A percentile compares a stretch with the other conserved stretches of the same genome.
Conservation (phyloP, 768 basidiomycete species). For the Pleurotus ostreatus region DNA sequence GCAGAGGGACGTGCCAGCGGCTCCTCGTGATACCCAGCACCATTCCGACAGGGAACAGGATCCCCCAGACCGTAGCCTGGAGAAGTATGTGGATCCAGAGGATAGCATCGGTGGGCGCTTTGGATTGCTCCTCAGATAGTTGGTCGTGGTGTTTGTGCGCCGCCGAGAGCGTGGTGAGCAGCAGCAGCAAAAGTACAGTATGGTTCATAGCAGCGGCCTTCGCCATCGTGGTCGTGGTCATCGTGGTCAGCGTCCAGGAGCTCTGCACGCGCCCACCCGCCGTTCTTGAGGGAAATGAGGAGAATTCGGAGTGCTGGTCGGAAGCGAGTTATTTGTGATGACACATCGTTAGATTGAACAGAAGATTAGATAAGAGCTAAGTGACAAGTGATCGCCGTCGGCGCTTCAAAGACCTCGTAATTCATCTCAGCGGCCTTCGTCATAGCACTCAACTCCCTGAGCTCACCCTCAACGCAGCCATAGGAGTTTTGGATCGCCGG, state of each 20-base stretch:
- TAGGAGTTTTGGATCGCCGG: no score
- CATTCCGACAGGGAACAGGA: slow-evolving; percentile 85
- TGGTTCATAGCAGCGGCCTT: slow-evolving; percentile 1
- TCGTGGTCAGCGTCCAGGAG: neutral
- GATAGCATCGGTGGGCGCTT: slow-evolving; percentile 68
- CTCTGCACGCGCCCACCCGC: neutral
- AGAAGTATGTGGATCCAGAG: slow-evolving; percentile 82
- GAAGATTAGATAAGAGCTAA: no score
- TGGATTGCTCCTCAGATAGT: slow-evolving; percentile 57
- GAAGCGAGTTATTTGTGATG: no score
- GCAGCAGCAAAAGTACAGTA: slow-evolving; percentile 12
- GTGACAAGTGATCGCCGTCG: no score
- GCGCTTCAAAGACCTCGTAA: no score
- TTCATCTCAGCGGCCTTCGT: no score
- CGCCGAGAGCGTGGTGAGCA: slow-evolving; percentile 20
- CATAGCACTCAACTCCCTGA: no score
- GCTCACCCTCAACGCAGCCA: no score
- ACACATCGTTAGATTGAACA: no score
- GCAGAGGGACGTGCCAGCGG: slow-evolving; percentile 88
- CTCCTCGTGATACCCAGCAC: slow-evolving; percentile 73
- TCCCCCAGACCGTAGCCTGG: slow-evolving; percentile 78
- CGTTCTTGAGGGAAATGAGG: neutral
- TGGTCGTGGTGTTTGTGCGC: slow-evolving; percentile 66
- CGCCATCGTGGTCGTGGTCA: neutral
- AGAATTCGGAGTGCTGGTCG: no score